Evolutionary conservation across 2,329 filamentous ascomycete genomes (phyloP).

Genomic region (Passalora sequoiae): DNA sequence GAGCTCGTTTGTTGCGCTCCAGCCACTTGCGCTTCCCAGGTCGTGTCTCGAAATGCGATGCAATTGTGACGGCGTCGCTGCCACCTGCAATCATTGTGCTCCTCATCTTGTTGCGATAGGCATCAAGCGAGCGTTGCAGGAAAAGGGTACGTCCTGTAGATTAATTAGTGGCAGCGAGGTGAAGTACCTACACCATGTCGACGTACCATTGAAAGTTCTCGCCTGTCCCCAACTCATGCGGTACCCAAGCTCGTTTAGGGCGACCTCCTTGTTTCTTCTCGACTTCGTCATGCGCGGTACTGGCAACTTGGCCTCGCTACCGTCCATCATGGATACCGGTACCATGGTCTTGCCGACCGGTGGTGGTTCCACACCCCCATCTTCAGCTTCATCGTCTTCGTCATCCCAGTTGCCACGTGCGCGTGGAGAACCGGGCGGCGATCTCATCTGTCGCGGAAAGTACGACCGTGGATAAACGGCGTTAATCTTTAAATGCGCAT

Average conservation of each 20-base stretch:
- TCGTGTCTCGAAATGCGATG: constrained; percentile 83
- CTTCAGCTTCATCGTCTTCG: constrained; percentile 52
- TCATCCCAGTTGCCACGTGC: constrained; percentile 71
- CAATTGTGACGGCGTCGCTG: constrained; percentile 66
- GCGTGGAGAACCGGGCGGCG: constrained; percentile 68
- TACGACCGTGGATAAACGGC: constrained; percentile 88
- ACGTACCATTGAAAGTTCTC: constrained; percentile 70
- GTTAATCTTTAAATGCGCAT: constrained; percentile 85
- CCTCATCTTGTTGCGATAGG: constrained; percentile 87
- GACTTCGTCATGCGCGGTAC: constrained; percentile 68
- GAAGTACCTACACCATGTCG: too few species aligned
- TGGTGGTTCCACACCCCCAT: constrained; percentile 28
- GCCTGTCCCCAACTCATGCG: constrained; percentile 97
- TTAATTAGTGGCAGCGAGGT: constrained; percentile 18
- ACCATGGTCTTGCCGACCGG: constrained; percentile 47
- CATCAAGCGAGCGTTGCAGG: constrained; percentile 62
- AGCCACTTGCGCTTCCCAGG: constrained; percentile 67
- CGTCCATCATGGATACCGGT: constrained; percentile 53
- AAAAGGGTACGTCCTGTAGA: constrained; percentile 20
- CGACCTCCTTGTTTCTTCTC: constrained; percentile 74
- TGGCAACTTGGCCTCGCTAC: constrained; percentile 65
- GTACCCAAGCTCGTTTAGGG: constrained; percentile 87
- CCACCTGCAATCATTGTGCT: constrained; percentile 73
- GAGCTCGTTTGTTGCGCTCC: constrained; percentile 40
- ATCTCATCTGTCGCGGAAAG: constrained; percentile 90